These are phyloP conservation scores for Fusarium sacchari DNA, from an alignment of 2,329 filamentous ascomycete species.

Conservation along the genomic window DNA sequence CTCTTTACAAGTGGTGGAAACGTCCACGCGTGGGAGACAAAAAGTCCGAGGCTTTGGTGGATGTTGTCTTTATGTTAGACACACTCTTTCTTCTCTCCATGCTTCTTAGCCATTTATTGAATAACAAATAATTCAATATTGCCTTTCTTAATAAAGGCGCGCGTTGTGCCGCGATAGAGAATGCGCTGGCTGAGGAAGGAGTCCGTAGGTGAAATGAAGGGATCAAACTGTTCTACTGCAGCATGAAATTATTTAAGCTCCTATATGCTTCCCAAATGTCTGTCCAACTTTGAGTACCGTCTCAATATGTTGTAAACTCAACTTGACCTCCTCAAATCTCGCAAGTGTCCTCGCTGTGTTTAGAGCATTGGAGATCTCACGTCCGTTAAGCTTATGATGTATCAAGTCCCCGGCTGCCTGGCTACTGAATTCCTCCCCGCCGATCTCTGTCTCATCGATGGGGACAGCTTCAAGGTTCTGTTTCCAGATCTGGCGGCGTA, in stretches of 20 bases:
- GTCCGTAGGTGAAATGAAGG: background rate
- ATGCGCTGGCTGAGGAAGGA: too few species aligned
- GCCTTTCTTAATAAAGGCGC: too few species aligned
- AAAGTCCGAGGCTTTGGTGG: too few species aligned
- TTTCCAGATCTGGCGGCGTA: background rate
- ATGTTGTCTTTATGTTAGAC: too few species aligned
- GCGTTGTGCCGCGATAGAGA: too few species aligned
- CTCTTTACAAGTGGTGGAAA: too few species aligned
- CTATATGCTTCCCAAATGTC: background rate
- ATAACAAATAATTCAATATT: too few species aligned
- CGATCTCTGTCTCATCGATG: background rate
- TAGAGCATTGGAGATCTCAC: background rate
- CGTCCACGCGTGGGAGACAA: too few species aligned
- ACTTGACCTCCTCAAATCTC: background rate
- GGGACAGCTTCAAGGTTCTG: background rate
- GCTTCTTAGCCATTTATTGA: too few species aligned
- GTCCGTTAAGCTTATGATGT: background rate
- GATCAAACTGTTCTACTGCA: background rate
- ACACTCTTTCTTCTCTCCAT: too few species aligned
- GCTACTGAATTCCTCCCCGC: fast-evolving
- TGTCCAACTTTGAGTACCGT: background rate
- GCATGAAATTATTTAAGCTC: background rate
- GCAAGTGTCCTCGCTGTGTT: background rate
- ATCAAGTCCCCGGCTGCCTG: background rate
- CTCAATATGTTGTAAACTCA: background rate